These are phyloP conservation scores for Agaricales sp. DNA, from an alignment of 1,284 basidiomycete species.

Conservation along the genomic window DNA sequence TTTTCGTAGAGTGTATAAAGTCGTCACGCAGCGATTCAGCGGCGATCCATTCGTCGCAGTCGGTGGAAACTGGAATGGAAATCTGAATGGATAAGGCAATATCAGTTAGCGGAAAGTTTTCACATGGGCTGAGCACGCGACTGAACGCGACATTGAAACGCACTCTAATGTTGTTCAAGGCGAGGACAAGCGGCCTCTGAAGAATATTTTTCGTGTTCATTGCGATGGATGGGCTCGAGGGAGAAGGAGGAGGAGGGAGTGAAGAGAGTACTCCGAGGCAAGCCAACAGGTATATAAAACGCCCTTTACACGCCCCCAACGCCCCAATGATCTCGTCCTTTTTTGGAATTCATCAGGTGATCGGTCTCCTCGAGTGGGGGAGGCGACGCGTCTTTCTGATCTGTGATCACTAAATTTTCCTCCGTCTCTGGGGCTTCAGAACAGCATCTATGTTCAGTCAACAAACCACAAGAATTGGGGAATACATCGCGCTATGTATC, in stretches of 20 bases:
- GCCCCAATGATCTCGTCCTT: not conserved
- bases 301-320: not conserved
- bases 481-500: constrained; percentile 3
- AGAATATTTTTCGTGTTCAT: not conserved
- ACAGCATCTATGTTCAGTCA: too few relatives aligned
- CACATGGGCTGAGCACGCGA: not conserved
- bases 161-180: constrained; percentile 56
- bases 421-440: too few relatives aligned
- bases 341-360: too few relatives aligned
- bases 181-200: constrained; percentile 37
- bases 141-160: constrained; percentile 20
- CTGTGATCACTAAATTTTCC: too few relatives aligned
- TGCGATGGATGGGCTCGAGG: constrained; percentile 41
- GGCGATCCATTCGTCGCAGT: constrained; percentile 74
- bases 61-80: constrained; percentile 76
- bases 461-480: too few relatives aligned
- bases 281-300: not conserved
- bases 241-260: constrained; percentile 4
- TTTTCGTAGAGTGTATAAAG: constrained; percentile 60
- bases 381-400: too few relatives aligned
- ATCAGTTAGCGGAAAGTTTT: not conserved
- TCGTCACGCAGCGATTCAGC: constrained; percentile 85
- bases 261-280: not conserved
- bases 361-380: too few relatives aligned
- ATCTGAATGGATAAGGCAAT: constrained; percentile 33